phyloP scores from a whole-genome alignment of 257 asterid genomes.

The Salvia splendens region DNA sequence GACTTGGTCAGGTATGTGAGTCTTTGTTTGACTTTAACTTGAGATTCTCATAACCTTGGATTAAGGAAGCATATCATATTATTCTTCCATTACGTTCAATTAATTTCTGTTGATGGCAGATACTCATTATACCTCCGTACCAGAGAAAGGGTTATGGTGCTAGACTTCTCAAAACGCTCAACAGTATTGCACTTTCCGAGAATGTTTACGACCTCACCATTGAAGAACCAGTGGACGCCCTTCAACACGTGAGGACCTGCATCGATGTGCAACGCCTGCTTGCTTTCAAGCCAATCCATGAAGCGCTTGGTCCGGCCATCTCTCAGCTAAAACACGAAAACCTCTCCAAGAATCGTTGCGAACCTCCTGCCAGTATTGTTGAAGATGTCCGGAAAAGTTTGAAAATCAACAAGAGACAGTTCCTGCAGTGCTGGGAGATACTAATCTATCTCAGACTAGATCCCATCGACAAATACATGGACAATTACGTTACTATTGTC shows the following conservation, averaged over 20 bases:
- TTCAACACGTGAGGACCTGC: constrained; percentile 79
- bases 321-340: constrained; percentile 58
- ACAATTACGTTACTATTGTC: constrained; percentile 52
- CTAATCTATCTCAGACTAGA: constrained; percentile 69
- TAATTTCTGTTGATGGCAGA: constrained; percentile 48
- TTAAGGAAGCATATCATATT: not conserved
- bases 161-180: constrained; percentile 64
- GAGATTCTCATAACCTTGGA: not conserved
- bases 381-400: constrained; percentile 67
- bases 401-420: constrained; percentile 85
- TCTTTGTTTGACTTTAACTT: constrained; percentile 5
- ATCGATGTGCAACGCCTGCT: constrained; percentile 78
- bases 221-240: constrained; percentile 92
- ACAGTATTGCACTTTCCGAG: constrained; percentile 61
- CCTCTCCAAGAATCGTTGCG: constrained; percentile 50
- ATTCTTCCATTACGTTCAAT: constrained; percentile 12
- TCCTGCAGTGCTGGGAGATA: constrained; percentile 92
- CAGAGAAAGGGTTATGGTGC: constrained; percentile 86
- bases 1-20: constrained; percentile 91
- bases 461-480: constrained; percentile 54
- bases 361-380: constrained; percentile 51
- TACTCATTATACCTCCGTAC: constrained; percentile 75
- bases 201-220: constrained; percentile 78
- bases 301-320: constrained; percentile 49
- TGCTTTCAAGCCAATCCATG: constrained; percentile 54